Percentiles rank a stretch among this genome's conserved stretches.
Evolutionary conservation across 2,329 filamentous ascomycete genomes (phyloP).

Genomic region (Coniochaeta sp.): DNA sequence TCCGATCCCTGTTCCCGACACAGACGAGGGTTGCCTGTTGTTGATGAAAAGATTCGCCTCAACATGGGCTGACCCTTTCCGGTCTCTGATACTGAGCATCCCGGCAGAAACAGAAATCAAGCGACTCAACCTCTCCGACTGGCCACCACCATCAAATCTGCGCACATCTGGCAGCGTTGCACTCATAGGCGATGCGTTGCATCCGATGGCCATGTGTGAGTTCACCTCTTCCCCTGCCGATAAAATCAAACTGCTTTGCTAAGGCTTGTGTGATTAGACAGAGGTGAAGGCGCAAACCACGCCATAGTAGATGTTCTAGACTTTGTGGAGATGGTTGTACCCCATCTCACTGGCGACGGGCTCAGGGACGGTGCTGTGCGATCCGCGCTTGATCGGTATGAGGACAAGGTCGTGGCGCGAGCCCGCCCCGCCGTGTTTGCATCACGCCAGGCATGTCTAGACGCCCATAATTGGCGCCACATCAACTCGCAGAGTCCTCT

Average conservation of each 20-base stretch:
- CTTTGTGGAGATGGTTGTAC: conserved; percentile 26
- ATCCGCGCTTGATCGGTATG: conserved; percentile 29
- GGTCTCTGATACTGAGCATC: conserved; percentile 29
- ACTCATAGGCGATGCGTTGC: conserved; percentile 46
- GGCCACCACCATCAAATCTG: conserved; percentile 28
- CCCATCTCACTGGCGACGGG: conserved; percentile 10
- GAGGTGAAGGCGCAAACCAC: conserved; percentile 51
- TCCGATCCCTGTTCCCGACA: conserved; percentile 30
- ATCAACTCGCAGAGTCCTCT: conserved; percentile 29
- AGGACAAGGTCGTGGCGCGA: conserved; percentile 33
- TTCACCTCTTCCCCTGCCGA: conserved; percentile 4
- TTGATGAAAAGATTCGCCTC: conserved; percentile 35
- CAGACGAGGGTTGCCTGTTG: conserved; percentile 26
- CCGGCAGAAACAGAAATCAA: conserved; percentile 33
- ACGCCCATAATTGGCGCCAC: conserved; percentile 42
- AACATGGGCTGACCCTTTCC: conserved; percentile 43
- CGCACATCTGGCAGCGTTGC: conserved; percentile 32
- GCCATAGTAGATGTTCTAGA: conserved; percentile 43
- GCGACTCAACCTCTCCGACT: conserved; percentile 39
- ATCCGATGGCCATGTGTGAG: conserved; percentile 55
- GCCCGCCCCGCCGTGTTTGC: conserved; percentile 37
- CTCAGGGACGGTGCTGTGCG: conserved; percentile 11
- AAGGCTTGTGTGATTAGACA: conserved; percentile 26
- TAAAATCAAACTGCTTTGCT: background rate
- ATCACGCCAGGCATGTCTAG: conserved; percentile 43